A percentile compares a stretch with the other conserved stretches of the same genome.
These are phyloP conservation scores for Colletotrichum tropicicola DNA, from an alignment of 2,329 filamentous ascomycete species.

Conservation along the genomic window DNA sequence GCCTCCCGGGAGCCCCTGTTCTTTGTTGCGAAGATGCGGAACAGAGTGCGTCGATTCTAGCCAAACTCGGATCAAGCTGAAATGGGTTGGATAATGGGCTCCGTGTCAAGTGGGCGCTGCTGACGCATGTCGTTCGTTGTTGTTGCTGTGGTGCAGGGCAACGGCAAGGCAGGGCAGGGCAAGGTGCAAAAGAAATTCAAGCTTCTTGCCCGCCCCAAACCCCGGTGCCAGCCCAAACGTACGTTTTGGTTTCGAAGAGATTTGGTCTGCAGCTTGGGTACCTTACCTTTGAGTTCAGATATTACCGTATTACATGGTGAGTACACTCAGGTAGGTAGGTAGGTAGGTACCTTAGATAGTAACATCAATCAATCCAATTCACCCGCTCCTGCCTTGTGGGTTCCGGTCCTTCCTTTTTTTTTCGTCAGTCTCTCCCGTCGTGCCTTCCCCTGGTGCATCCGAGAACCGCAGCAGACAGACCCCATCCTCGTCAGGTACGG, in stretches of 20 bases:
- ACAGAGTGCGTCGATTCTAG: neutral
- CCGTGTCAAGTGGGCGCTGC: slow-evolving; percentile 7
- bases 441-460: no score
- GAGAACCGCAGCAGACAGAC: no score
- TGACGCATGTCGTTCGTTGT: neutral
- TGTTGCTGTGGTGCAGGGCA: neutral
- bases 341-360: neutral
- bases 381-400: no score
- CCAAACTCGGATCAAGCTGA: neutral
- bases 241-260: neutral
- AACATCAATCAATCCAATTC: neutral
- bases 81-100: neutral
- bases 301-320: no score
- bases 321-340: neutral
- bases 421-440: neutral
- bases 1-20: neutral
- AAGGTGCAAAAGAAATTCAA: neutral
- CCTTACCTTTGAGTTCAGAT: neutral
- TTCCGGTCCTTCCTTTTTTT: no score
- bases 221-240: neutral
- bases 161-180: neutral
- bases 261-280: neutral
- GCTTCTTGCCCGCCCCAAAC: neutral
- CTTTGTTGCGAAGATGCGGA: neutral
- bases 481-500: neutral